phyloP scores from a whole-genome alignment of 345 rosid genomes.

The Salix brachista region DNA sequence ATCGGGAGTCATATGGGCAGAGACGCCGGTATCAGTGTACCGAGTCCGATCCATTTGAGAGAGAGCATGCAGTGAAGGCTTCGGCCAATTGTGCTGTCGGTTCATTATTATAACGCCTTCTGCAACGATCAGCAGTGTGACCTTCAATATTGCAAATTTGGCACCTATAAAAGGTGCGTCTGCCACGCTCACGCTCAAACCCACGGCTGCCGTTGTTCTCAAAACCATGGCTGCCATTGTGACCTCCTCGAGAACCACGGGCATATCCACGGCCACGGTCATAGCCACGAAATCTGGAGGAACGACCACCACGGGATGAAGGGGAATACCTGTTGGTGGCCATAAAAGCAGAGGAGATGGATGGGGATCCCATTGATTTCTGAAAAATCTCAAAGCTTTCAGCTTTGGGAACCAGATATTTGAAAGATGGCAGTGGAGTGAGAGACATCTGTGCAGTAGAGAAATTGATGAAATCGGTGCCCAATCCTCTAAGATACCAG shows the following conservation, averaged over 20 bases:
- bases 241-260: too few species aligned
- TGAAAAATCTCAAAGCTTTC: neutral
- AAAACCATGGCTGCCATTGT: too few species aligned
- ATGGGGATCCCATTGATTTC: neutral
- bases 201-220: too few species aligned
- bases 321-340: too few species aligned
- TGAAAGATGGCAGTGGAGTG: neutral
- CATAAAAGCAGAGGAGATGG: neutral
- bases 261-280: too few species aligned
- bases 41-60: neutral
- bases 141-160: too few species aligned
- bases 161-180: too few species aligned
- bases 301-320: too few species aligned
- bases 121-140: too few species aligned
- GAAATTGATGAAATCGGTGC: neutral
- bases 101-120: too few species aligned
- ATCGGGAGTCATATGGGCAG: neutral
- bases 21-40: neutral
- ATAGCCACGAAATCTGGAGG: too few species aligned
- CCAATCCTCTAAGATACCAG: neutral
- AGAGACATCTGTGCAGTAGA: neutral
- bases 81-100: neutral
- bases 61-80: neutral
- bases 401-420: neutral
- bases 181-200: too few species aligned